These are phyloP conservation scores for Arachis hypogaea DNA, from an alignment of 306 rosid species.

Conservation along the genomic window DNA sequence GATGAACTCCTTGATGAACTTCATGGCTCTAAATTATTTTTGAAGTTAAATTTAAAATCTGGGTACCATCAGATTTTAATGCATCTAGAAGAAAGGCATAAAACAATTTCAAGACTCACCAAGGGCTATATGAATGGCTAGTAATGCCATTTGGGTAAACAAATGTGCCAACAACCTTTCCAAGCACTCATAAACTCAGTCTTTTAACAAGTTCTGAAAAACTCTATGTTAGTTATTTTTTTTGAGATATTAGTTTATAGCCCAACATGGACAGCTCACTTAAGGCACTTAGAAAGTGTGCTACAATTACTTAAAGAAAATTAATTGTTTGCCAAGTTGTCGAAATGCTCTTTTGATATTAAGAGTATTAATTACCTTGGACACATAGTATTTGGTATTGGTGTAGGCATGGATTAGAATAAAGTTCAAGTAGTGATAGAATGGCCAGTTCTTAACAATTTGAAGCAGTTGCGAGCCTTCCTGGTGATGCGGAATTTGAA, in stretches of 20 bases:
- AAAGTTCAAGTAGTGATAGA: background rate
- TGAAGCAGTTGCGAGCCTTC: too few relatives aligned
- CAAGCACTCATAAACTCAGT: background rate
- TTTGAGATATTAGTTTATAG: background rate
- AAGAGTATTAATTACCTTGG: background rate
- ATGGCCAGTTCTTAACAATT: too few relatives aligned
- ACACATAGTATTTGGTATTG: background rate
- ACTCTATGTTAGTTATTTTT: background rate
- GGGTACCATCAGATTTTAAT: background rate
- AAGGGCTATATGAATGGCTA: background rate
- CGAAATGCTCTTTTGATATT: background rate
- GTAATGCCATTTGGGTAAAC: background rate
- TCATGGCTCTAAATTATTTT: background rate
- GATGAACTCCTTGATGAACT: background rate
- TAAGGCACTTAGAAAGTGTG: background rate
- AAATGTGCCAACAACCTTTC: background rate
- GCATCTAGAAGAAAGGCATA: background rate
- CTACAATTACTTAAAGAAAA: background rate
- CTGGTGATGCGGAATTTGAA: too few relatives aligned
- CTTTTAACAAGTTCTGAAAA: background rate
- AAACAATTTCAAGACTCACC: background rate
- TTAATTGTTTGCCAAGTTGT: background rate
- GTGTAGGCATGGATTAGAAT: background rate
- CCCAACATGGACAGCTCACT: rapidly evolving
- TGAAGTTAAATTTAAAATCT: background rate